Percentiles rank a stretch among this genome's conserved stretches.
phyloP scores from a whole-genome alignment of 768 basidiomycete genomes.

The Mycena vitilis region DNA sequence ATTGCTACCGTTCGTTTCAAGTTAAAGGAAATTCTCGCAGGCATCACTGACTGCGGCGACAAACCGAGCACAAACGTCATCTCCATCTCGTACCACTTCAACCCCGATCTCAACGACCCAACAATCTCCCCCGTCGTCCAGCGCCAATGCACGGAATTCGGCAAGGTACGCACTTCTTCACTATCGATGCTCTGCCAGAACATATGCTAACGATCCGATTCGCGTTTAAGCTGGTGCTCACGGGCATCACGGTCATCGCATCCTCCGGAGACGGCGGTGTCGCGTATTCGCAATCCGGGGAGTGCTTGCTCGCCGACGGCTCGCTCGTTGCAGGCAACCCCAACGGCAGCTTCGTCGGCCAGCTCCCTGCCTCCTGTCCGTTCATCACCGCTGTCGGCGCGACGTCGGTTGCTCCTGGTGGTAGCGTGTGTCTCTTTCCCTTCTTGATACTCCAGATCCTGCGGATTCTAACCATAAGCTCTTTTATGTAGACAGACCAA shows the following conservation, averaged over 20 bases:
- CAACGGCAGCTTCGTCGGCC: slow-evolving; percentile 19
- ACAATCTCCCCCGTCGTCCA: slow-evolving; percentile 27
- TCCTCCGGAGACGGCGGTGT: slow-evolving; percentile 30
- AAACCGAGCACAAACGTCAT: slow-evolving; percentile 27
- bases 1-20: neutral
- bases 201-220: neutral
- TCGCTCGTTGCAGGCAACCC: slow-evolving; percentile 14
- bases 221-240: slow-evolving; percentile 13
- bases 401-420: slow-evolving; percentile 23
- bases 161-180: slow-evolving; percentile 14
- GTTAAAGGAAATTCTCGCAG: neutral
- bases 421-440: slow-evolving; percentile 6
- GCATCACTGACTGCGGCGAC: slow-evolving; percentile 29
- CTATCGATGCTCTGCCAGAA: neutral
- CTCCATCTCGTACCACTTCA: slow-evolving; percentile 29
- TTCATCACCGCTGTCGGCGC: slow-evolving; percentile 24
- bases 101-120: slow-evolving; percentile 29
- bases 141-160: slow-evolving; percentile 26
- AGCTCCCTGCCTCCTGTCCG: slow-evolving; percentile 25
- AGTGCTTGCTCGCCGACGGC: slow-evolving; percentile 21
- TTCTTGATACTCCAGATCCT: too few species aligned
- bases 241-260: slow-evolving; percentile 22
- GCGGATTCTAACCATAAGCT: slow-evolving; percentile 3
- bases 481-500: slow-evolving; percentile 17
- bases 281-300: slow-evolving; percentile 22